These are phyloP conservation scores for Fraxinus angustifolia DNA, from an alignment of 305 asterid species.

Conservation along the genomic window DNA sequence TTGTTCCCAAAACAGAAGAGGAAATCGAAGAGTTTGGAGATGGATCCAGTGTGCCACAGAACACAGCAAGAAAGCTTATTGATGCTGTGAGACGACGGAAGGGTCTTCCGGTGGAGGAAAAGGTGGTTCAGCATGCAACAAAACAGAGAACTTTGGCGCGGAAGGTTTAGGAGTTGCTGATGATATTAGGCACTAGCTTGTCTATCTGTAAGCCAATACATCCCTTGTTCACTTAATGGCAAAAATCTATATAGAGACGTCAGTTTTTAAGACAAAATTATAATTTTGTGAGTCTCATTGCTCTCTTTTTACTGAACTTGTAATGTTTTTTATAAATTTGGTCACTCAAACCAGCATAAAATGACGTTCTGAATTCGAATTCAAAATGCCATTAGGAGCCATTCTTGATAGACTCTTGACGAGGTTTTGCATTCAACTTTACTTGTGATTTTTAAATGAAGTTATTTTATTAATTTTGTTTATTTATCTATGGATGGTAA, in stretches of 20 bases:
- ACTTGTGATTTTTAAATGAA: neutral
- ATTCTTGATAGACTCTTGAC: neutral
- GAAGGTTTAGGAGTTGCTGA: slow-evolving; percentile 58
- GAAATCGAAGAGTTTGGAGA: slow-evolving; percentile 91
- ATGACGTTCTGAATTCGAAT: neutral
- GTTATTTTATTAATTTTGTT: neutral
- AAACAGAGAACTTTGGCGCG: slow-evolving; percentile 95
- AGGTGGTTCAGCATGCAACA: slow-evolving; percentile 88
- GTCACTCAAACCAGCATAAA: neutral
- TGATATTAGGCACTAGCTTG: neutral
- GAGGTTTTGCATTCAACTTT: neutral
- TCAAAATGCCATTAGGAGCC: neutral
- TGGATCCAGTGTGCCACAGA: slow-evolving; percentile 65
- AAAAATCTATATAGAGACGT: neutral
- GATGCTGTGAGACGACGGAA: slow-evolving; percentile 83
- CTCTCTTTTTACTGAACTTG: neutral
- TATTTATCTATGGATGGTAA: neutral
- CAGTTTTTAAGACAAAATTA: neutral
- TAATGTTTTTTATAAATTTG: neutral
- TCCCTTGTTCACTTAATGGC: neutral
- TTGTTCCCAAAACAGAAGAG: slow-evolving; percentile 88
- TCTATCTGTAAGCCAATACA: neutral
- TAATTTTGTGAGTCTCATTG: neutral
- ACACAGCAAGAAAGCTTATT: slow-evolving; percentile 81
- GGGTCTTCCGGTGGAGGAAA: slow-evolving; percentile 89